phyloP scores from a whole-genome alignment of 1,284 basidiomycete genomes.

The Rhodotorula sp. region DNA sequence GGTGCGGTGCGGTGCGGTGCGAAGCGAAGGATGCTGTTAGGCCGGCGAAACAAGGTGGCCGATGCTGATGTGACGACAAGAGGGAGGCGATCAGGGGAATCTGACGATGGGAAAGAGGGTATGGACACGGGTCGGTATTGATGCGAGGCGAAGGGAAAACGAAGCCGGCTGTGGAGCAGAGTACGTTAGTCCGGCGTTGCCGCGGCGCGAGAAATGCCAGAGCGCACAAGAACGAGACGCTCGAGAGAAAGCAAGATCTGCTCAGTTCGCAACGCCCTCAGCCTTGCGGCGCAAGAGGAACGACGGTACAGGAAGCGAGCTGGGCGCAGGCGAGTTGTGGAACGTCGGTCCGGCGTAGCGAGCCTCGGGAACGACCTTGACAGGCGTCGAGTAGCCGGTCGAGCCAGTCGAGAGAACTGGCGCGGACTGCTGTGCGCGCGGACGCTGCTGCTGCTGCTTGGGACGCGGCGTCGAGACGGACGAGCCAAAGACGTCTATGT shows the following conservation, averaged over 20 bases:
- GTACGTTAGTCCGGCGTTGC: too few relatives aligned
- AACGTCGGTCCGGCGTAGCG: constrained; percentile 40
- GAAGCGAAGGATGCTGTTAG: too few relatives aligned
- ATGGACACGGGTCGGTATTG: too few relatives aligned
- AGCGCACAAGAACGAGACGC: too few relatives aligned
- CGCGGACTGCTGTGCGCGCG: not conserved
- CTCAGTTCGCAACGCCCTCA: not conserved
- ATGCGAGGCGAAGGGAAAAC: too few relatives aligned
- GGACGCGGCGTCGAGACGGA: not conserved
- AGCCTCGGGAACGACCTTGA: constrained; percentile 14
- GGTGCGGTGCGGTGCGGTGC: too few relatives aligned
- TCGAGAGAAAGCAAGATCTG: not conserved
- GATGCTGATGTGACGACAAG: too few relatives aligned
- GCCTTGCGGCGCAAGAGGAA: constrained; percentile 32
- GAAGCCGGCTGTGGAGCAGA: too few relatives aligned
- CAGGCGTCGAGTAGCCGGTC: constrained; percentile 14
- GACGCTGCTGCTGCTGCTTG: not conserved
- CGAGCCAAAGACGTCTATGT: not conserved
- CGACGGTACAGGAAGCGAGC: constrained; percentile 29
- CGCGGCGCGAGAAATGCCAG: too few relatives aligned
- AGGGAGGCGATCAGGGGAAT: too few relatives aligned
- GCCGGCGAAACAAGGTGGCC: too few relatives aligned
- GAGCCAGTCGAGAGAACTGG: not conserved
- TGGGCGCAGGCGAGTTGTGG: constrained; percentile 38
- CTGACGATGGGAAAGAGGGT: too few relatives aligned